Conservation (phyloP, 2,329 filamentous ascomycete species). For the Dactylellina drechsleri region DNA sequence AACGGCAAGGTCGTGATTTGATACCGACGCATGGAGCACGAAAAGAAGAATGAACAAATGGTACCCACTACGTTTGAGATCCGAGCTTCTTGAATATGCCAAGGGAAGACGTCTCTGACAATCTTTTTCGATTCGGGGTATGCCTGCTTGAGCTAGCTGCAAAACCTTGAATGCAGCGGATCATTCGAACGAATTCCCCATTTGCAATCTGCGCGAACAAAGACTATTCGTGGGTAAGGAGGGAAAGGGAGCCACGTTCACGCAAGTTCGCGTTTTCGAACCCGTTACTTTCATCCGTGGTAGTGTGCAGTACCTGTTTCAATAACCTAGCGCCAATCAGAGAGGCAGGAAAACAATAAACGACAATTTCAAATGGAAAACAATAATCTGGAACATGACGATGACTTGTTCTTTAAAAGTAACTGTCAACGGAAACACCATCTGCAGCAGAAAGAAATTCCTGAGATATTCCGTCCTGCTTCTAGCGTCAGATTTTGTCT, state of each 20-base stretch:
- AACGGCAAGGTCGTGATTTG: conserved; percentile 35
- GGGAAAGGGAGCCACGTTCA: conserved; percentile 11
- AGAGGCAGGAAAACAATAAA: not conserved
- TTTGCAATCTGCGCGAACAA: conserved; percentile 6
- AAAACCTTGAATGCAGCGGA: conserved; percentile 29
- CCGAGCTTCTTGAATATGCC: conserved; percentile 11
- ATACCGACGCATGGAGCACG: not conserved
- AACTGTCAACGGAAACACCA: conserved; percentile 9
- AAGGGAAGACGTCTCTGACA: no score
- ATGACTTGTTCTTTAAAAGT: not conserved
- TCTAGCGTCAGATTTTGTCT: conserved; percentile 25
- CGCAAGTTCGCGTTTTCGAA: conserved; percentile 1
- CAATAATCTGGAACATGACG: not conserved
- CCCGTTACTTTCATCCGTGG: conserved; percentile 10
- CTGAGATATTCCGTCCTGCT: conserved; percentile 54
- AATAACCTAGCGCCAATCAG: not conserved
- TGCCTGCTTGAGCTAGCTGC: conserved; percentile 40
- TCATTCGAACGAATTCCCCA: conserved; percentile 4
- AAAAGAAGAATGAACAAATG: not conserved
- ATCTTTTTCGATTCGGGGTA: not conserved
- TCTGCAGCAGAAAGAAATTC: conserved; percentile 44
- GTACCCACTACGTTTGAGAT: conserved; percentile 30
- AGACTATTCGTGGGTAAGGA: no score
- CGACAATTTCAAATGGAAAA: not conserved
- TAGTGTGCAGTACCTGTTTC: conserved; percentile 4